phyloP scores from a whole-genome alignment of 192 early-diverging fungal species.

The Coemansia nantahalensis region DNA sequence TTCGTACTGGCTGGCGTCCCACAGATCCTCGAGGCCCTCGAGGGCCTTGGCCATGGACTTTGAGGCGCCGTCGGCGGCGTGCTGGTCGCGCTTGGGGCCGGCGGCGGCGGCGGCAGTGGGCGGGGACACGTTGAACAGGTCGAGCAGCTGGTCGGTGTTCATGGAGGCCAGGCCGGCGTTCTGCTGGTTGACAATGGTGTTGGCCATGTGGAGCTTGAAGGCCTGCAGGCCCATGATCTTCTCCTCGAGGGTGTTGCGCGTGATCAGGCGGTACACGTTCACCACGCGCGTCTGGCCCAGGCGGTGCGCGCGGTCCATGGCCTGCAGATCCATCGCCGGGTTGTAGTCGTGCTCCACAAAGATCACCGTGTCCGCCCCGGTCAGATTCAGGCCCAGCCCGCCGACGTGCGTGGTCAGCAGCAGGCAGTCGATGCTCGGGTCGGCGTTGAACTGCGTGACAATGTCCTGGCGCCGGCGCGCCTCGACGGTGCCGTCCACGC shows the following conservation, averaged over 20 bases:
- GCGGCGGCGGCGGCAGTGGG: conserved; percentile 22
- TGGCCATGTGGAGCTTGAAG: conserved; percentile 98
- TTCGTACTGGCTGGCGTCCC: conserved; percentile 89
- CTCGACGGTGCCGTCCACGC: conserved; percentile 91
- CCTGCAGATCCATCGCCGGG: conserved; percentile 98
- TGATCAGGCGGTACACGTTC: conserved; percentile 97
- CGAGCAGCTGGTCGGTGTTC: conserved; percentile 95
- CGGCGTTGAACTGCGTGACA: conserved; percentile 92
- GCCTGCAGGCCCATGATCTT: conserved; percentile 99
- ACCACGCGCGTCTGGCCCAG: conserved; percentile 97
- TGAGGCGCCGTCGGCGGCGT: conserved; percentile 8
- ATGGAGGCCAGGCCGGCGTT: conserved; percentile 91
- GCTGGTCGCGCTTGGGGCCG: conserved; percentile 2
- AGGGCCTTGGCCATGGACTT: conserved; percentile 48
- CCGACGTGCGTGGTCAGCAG: conserved; percentile 96
- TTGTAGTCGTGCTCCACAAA: conserved; percentile 99
- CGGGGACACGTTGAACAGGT: conserved; percentile 80
- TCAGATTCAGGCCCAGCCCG: conserved; percentile 95
- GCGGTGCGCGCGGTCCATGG: conserved; percentile 98
- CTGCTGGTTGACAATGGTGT: conserved; percentile 93
- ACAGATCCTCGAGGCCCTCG: conserved; percentile 76
- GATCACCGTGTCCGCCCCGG: conserved; percentile 98
- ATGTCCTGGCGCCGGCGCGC: conserved; percentile 80
- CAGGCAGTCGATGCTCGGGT: conserved; percentile 93
- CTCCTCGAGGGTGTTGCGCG: conserved; percentile 95